Conservation (phyloP, 805 yeast species). For the Saturnispora zaruensis region DNA sequence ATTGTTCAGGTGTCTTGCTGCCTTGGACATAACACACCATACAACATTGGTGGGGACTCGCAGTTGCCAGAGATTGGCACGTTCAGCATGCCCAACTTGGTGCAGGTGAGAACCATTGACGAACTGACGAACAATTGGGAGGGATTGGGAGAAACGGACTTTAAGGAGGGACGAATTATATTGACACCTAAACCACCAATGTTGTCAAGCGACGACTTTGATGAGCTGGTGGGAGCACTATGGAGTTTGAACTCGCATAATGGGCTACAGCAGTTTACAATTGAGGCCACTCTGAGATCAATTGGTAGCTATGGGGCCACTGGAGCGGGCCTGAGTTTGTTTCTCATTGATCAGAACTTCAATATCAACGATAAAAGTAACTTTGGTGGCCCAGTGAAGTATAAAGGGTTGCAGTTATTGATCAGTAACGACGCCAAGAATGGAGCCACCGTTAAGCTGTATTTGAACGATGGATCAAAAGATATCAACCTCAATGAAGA, state of each 20-base stretch:
- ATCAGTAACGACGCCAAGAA: slow-evolving; percentile 40
- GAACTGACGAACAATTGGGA: slow-evolving; percentile 40
- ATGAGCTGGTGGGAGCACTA: slow-evolving; percentile 32
- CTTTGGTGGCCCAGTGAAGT: slow-evolving; percentile 49
- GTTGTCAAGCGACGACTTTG: slow-evolving; percentile 18
- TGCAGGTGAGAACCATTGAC: slow-evolving; percentile 16
- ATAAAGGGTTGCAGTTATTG: slow-evolving; percentile 57
- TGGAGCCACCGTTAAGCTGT: slow-evolving; percentile 48
- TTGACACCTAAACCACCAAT: slow-evolving; percentile 36
- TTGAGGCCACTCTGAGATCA: slow-evolving; percentile 58
- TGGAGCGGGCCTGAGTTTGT: slow-evolving; percentile 51
- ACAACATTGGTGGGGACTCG: background rate
- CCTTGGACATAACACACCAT: background rate
- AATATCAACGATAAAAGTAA: slow-evolving; percentile 27
- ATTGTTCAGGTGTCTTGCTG: background rate
- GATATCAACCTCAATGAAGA: slow-evolving; percentile 22
- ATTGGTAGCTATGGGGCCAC: slow-evolving; percentile 42
- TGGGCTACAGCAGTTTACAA: slow-evolving; percentile 31
- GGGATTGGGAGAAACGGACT: slow-evolving; percentile 29
- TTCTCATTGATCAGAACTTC: slow-evolving; percentile 38
- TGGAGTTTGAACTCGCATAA: slow-evolving; percentile 30
- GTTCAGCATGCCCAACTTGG: slow-evolving; percentile 23
- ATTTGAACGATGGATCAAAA: slow-evolving; percentile 49
- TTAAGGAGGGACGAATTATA: slow-evolving; percentile 46
- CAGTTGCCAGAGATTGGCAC: slow-evolving; percentile 2